Base-by-base conservation (phyloP, 148 eudicot genomes). In the Vaccinium myrtillus region DNA sequence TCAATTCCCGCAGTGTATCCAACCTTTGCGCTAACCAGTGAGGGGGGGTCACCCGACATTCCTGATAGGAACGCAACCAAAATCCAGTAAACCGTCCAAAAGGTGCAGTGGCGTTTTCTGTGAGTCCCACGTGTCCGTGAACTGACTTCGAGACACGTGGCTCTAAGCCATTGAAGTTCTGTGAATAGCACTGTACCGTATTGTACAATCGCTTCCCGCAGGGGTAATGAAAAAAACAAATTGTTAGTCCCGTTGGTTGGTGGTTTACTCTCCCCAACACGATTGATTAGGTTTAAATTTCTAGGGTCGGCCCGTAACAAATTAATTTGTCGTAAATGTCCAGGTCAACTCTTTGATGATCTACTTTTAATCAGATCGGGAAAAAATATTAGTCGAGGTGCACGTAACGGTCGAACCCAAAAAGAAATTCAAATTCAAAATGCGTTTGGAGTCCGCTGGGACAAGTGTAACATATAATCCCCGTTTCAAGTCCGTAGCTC, bases 371-470 rank as follows among this genome's bases (percentile, higher is more conserved):
- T 5, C 0, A 43, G 6, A 43, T 43, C 6, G 6, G 46, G 2
- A 5, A 43, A 43, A 43, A 43, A 43, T 36, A 43, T 5, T 43
- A 43, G 6, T 43, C 6, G 7, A 43, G 46, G 46, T 43, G 46
- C 46, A 43, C 46, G 5, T 3, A 43, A 43, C 46, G 46, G 6
- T 5, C 2, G 6, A 43, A 43, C 5, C 46, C 3, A 15, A 6
- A 16, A 75, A 21, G 46, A 36, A 36, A 36, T 2, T 10, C 30
- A 48, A 75, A 21, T 48, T 48, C 27, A 75, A 46, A 19, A 6
- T 16, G 5, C 5, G 30, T 48, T 79, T 79, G 81, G 81, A 54
- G 67, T 79, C 67, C 81, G 63, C 81, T 49, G n/a, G 23, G 46
- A 43, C 5, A 21, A 4, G 56, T 49, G 51, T 6, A 53, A 53